phyloP scores from a whole-genome alignment of 192 early-diverging fungal genomes.

The Backusella circina region DNA sequence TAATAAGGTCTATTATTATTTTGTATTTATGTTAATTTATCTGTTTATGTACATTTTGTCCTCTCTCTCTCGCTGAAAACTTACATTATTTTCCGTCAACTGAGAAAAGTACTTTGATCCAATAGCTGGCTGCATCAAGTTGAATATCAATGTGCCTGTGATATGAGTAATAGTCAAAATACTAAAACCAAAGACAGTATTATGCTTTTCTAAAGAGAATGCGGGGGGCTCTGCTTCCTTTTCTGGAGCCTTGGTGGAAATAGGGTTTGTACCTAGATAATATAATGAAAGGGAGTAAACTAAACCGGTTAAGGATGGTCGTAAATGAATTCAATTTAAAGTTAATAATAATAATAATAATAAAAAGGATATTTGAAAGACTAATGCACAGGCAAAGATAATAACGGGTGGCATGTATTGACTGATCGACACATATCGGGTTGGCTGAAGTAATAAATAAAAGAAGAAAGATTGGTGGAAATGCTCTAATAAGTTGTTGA shows the following conservation, averaged over 20 bases:
- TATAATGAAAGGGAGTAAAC: slow-evolving; percentile 44
- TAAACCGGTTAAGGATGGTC: slow-evolving; percentile 19
- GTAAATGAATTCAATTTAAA: slow-evolving; percentile 35
- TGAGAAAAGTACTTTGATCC: slow-evolving; percentile 17
- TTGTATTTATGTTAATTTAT: not conserved
- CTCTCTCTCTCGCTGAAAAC: not conserved
- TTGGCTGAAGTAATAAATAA: slow-evolving; percentile 82
- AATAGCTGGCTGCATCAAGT: slow-evolving; percentile 24
- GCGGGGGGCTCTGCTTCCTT: slow-evolving; percentile 4
- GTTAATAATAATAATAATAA: slow-evolving; percentile 23
- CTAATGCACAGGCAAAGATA: slow-evolving; percentile 69
- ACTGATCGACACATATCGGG: slow-evolving; percentile 81
- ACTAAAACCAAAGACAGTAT: slow-evolving; percentile 25
- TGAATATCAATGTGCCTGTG: slow-evolving; percentile 33
- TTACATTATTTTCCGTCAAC: not conserved
- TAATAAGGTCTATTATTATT: not conserved
- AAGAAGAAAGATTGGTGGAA: slow-evolving; percentile 98
- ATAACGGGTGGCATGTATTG: slow-evolving; percentile 86
- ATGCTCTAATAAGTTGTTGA: slow-evolving; percentile 91
- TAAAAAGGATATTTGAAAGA: slow-evolving; percentile 64
- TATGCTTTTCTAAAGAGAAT: slow-evolving; percentile 24
- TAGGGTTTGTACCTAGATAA: slow-evolving; percentile 16
- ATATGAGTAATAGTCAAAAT: slow-evolving; percentile 27
- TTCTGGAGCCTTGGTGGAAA: not conserved
- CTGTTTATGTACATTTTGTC: not conserved